Evolutionary conservation across 441 rosid species (phyloP).

Genomic region (Erodium texanum): DNA sequence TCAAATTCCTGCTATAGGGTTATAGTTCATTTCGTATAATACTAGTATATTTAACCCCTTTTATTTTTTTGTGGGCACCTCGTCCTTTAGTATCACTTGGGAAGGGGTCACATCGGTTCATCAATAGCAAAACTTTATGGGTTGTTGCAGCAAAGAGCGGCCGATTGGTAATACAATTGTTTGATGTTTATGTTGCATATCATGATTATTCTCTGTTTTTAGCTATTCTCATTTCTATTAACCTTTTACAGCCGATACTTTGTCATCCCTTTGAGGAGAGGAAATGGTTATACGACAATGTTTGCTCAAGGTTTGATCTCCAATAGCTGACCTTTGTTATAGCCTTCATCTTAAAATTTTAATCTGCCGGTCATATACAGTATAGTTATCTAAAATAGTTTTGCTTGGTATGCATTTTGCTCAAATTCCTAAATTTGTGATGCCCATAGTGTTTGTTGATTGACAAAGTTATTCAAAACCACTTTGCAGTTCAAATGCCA

Average conservation of each 20-base stretch:
- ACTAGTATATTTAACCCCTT: background rate
- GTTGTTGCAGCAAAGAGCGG: slow-evolving; percentile 65
- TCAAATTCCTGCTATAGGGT: background rate
- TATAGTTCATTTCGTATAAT: background rate
- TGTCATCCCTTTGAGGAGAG: slow-evolving; percentile 79
- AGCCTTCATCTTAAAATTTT: too few relatives aligned
- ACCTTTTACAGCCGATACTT: slow-evolving; percentile 62
- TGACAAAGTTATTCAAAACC: too few relatives aligned
- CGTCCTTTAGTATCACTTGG: slow-evolving; percentile 65
- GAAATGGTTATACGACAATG: slow-evolving; percentile 80
- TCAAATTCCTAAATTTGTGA: too few relatives aligned
- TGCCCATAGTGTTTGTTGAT: too few relatives aligned
- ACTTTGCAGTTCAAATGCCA: slow-evolving; percentile 73
- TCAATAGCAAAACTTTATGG: slow-evolving; percentile 61
- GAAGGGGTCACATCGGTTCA: slow-evolving; percentile 81
- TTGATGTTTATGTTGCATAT: slow-evolving; percentile 11
- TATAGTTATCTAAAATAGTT: too few relatives aligned
- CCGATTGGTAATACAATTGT: slow-evolving; percentile 49
- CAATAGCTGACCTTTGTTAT: background rate
- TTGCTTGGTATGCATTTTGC: too few relatives aligned
- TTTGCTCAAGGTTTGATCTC: slow-evolving; percentile 63
- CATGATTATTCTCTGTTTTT: slow-evolving; percentile 7
- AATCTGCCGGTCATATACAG: too few relatives aligned
- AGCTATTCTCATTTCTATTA: slow-evolving; percentile 4
- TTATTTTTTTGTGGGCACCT: slow-evolving; percentile 10